phyloP scores from a whole-genome alignment of 441 rosid species.

The Pelargonium cotyledonis region DNA sequence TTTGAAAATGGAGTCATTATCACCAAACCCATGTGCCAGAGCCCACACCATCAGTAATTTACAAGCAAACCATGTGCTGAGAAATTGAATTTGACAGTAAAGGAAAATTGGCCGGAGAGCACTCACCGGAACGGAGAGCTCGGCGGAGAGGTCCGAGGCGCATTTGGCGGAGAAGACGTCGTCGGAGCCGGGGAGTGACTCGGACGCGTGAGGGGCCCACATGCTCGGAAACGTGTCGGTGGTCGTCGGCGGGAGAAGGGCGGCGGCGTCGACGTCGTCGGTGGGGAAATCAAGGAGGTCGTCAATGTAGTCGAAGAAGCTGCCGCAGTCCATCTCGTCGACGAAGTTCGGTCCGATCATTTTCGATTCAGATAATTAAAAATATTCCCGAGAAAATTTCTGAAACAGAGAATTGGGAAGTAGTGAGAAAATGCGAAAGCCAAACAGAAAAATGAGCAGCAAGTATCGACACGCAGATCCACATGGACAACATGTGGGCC shows the following conservation, averaged over 20 bases:
- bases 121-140: constrained; percentile 71
- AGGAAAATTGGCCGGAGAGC: no score
- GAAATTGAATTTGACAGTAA: no score
- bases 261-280: constrained; percentile 46
- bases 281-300: constrained; percentile 79
- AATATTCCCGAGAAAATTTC: constrained; percentile 21
- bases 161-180: constrained; percentile 48
- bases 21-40: no score
- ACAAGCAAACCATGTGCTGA: no score
- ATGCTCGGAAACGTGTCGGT: constrained; percentile 30
- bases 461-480: neutral
- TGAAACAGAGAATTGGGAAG: neutral
- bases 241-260: constrained; percentile 23
- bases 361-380: neutral
- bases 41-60: no score
- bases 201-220: constrained; percentile 50
- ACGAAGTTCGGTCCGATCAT: constrained; percentile 62
- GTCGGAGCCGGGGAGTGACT: constrained; percentile 57
- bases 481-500: neutral
- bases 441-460: neutral
- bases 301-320: constrained; percentile 93
- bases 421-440: neutral
- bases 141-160: constrained; percentile 57
- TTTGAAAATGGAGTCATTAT: no score
- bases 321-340: constrained; percentile 85